Evolutionary conservation across 2,329 filamentous ascomycete species (phyloP), one percentile per base, ranked within the genome.

Genomic region (Calonectria multiphialidica): DNA sequence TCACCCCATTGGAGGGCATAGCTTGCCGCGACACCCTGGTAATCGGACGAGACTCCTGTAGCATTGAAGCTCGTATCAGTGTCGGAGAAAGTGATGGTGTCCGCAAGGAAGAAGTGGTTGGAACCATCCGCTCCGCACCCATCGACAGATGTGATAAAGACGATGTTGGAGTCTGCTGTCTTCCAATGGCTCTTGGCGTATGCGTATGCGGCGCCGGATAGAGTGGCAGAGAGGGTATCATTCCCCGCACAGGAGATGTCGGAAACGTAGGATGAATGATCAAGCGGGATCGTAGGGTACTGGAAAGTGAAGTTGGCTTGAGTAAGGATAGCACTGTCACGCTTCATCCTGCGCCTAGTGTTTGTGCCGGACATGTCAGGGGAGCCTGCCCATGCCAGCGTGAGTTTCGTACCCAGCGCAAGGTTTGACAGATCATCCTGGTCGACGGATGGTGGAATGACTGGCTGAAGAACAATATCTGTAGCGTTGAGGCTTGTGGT

Each of bases 301-400:
- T 1, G 15, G 9, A 74, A 74, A 0, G 72, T 75, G 16, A 75
- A 75, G 63, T 75, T 75, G 30, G 66, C 64, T 2, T 73, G 72
- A 0, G 74, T 59, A 6, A 75, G 64, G 16, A 68, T 37, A 3
- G 25, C 66, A 4, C 65, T 47, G 15, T 75, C 64, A 33, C 74
- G 74, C 50, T 73, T 75, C 3, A 73, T 40, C 72, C 57, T 64
- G 0, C 64, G 23, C 15, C 37, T 28, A 30, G 28, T 30, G 28
- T 8, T 30, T 8, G 28, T 30, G 0, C 50, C 10, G 2, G 50
- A 59, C 2, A 62, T 57, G 5, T 50, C 40, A 1, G 72, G 21
- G 2, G 72, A 47, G 4, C 74, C 74, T 12, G 74, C 72, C 74
- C 74, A 75, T 1, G 74, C 74, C 1, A 75, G 18, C 6, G 23